phyloP scores from a whole-genome alignment of 2,329 filamentous ascomycete genomes.

The Alternaria sp. region DNA sequence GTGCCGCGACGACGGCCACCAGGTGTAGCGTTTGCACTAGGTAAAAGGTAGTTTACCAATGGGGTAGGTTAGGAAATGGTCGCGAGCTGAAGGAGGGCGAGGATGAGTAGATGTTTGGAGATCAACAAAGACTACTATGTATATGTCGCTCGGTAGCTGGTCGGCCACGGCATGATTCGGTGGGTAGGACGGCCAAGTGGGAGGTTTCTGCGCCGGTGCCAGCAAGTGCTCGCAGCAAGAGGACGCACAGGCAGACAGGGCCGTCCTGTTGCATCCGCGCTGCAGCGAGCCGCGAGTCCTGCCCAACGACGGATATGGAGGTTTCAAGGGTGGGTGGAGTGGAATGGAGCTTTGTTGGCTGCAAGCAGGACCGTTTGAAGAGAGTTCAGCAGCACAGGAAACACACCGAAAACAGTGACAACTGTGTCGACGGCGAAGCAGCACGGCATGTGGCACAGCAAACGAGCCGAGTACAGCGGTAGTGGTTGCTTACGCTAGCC shows the following conservation, averaged over 20 bases:
- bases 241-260: conserved; percentile 32
- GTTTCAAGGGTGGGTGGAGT: conserved; percentile 21
- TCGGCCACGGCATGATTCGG: conserved; percentile 25
- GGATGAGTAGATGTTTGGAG: conserved; percentile 14
- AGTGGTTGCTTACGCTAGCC: conserved; percentile 22
- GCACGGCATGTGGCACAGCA: conserved; percentile 34
- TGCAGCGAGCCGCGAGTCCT: conserved; percentile 36
- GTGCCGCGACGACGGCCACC: conserved; percentile 38
- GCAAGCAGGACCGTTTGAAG: conserved; percentile 13
- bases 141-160: conserved; percentile 32
- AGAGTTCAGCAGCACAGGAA: conserved; percentile 29
- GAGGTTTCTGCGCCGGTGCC: conserved; percentile 30
- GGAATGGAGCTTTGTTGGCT: conserved; percentile 22
- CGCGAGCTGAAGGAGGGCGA: conserved; percentile 27
- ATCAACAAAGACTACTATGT: conserved; percentile 8
- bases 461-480: conserved; percentile 19
- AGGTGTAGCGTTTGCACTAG: conserved; percentile 32
- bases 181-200: conserved; percentile 34
- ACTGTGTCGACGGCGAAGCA: conserved; percentile 18
- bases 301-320: conserved; percentile 32
- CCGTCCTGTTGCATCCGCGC: conserved; percentile 31
- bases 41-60: conserved; percentile 17
- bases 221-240: conserved; percentile 26
- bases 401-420: conserved; percentile 27
- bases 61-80: conserved; percentile 19